Conservation (phyloP, 2,329 filamentous ascomycete genomes). For the Balansia obtecta region DNA sequence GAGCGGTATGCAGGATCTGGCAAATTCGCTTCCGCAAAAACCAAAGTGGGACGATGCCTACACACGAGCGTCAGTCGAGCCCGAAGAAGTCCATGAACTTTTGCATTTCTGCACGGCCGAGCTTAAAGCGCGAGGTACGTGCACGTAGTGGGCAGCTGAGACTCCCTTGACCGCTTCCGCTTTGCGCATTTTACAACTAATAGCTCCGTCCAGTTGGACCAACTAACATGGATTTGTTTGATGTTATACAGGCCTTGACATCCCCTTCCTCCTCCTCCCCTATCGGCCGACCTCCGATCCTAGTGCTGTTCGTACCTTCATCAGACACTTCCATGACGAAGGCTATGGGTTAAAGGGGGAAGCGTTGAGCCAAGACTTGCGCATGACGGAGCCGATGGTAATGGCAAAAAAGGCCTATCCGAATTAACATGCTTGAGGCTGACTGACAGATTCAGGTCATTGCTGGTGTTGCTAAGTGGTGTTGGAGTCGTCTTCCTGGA, state of each 20-base stretch:
- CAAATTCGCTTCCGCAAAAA: slow-evolving; percentile 47
- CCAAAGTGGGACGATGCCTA: slow-evolving; percentile 83
- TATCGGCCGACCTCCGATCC: slow-evolving; percentile 90
- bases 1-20: slow-evolving; percentile 36
- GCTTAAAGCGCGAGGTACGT: slow-evolving; percentile 84
- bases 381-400: slow-evolving; percentile 90
- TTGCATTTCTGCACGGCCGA: slow-evolving; percentile 76
- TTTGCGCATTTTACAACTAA: not conserved
- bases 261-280: slow-evolving; percentile 84
- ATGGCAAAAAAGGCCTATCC: slow-evolving; percentile 14
- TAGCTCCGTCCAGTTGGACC: not conserved
- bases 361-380: slow-evolving; percentile 68
- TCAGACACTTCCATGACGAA: slow-evolving; percentile 82
- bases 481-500: slow-evolving; percentile 83
- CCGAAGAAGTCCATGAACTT: slow-evolving; percentile 84
- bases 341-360: slow-evolving; percentile 54
- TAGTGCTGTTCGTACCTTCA: slow-evolving; percentile 80
- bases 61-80: slow-evolving; percentile 66
- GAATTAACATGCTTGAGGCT: not conserved
- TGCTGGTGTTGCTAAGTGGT: slow-evolving; percentile 94
- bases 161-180: not conserved
- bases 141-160: slow-evolving; percentile 2
- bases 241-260: slow-evolving; percentile 56
- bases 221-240: slow-evolving; percentile 2
- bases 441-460: slow-evolving; percentile 52